Evolutionary conservation across 208 protist genomes (phyloP).

Genomic region (Leishmania guyanensis): DNA sequence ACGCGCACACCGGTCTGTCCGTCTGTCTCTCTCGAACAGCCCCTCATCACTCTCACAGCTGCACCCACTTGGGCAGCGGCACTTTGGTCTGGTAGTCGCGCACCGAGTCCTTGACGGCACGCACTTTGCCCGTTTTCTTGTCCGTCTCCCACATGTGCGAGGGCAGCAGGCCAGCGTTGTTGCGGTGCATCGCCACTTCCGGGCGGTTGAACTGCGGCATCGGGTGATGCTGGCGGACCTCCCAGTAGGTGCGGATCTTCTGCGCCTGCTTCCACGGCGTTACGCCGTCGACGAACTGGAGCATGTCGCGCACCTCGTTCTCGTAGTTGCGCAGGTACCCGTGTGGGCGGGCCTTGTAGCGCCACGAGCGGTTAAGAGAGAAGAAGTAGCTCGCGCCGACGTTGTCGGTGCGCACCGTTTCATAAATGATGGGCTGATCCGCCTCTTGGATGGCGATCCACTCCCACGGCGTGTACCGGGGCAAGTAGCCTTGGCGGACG

Average conservation of each 20-base stretch:
- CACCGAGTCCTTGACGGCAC: conserved; percentile 90
- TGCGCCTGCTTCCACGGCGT: conserved; percentile 90
- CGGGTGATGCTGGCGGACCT: conserved; percentile 87
- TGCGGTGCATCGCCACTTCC: conserved; percentile 90
- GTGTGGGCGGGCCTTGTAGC: conserved; percentile 88
- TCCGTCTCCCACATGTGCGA: conserved; percentile 89
- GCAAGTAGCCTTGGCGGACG: conserved; percentile 85
- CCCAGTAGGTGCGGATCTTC: conserved; percentile 92
- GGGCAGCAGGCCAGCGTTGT: conserved; percentile 78
- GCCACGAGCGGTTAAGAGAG: conserved; percentile 86
- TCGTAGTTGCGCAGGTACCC: conserved; percentile 90
- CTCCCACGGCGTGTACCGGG: conserved; percentile 90
- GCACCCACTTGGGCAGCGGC: conserved; percentile 82
- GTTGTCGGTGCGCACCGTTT: conserved; percentile 84
- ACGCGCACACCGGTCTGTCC: background rate
- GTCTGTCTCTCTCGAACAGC: background rate
- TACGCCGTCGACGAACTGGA: conserved; percentile 89
- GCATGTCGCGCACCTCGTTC: conserved; percentile 88
- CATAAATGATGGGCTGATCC: conserved; percentile 85
- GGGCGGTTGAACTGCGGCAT: conserved; percentile 91
- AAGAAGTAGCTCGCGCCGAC: conserved; percentile 80
- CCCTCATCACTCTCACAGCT: conserved; percentile 39
- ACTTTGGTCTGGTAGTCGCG: conserved; percentile 90
- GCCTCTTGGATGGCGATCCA: conserved; percentile 90
- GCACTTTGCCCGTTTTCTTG: conserved; percentile 93